These are phyloP conservation scores for Colletotrichum echinochloae DNA, from an alignment of 2,329 filamentous ascomycete species.

Conservation along the genomic window DNA sequence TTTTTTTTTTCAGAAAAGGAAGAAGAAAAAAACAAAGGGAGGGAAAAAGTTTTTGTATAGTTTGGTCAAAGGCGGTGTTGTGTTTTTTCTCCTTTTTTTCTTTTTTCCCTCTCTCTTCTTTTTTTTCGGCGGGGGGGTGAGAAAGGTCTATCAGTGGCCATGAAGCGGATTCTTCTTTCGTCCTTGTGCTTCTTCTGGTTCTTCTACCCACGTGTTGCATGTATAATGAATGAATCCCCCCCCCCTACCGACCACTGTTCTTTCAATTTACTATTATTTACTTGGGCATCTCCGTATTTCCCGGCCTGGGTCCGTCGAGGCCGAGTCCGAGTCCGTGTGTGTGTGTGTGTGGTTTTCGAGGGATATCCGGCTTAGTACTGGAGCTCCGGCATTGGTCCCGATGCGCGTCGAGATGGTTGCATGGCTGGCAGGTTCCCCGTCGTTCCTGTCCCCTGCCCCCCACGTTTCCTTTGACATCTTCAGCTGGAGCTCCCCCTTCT, in stretches of 20 bases:
- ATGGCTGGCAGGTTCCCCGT: no score
- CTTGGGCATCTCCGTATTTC: not conserved
- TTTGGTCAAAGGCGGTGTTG: not conserved
- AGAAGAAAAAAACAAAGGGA: no score
- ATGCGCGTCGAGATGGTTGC: no score
- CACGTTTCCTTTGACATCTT: no score
- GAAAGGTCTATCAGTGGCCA: not conserved
- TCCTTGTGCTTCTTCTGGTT: not conserved
- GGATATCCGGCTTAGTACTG: not conserved
- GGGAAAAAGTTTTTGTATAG: not conserved
- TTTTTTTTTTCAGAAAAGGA: not conserved
- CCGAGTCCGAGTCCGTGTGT: not conserved
- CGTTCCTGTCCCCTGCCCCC: no score
- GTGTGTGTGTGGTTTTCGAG: not conserved
- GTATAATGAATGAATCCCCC: slow-evolving; percentile 2
- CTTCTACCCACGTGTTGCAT: not conserved
- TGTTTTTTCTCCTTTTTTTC: no score
- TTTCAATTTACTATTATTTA: not conserved
- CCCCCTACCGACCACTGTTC: not conserved
- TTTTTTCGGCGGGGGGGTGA: not conserved
- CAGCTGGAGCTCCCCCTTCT: no score
- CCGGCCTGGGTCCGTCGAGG: not conserved
- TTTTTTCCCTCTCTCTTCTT: no score
- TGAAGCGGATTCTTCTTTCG: no score
- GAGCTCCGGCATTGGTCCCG: no score